phyloP scores from a whole-genome alignment of 169 alveolate genomes.

The Besnoitia besnoiti region DNA sequence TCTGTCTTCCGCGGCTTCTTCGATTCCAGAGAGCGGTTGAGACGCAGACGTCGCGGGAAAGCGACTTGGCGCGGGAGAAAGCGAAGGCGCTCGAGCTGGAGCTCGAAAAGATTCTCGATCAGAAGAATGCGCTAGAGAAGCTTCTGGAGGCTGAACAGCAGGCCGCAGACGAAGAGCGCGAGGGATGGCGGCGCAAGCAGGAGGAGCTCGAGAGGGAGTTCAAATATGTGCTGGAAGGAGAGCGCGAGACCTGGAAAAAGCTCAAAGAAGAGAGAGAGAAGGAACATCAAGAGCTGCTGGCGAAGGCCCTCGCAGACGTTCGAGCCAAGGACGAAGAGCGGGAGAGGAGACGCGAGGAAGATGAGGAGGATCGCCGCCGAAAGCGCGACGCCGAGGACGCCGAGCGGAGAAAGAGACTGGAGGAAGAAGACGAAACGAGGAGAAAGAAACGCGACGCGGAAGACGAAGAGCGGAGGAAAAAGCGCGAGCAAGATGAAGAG shows the following conservation, averaged over 20 bases:
- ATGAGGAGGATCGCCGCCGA: too few species aligned
- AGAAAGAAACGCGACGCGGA: background rate
- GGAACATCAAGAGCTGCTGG: background rate
- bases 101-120: too few species aligned
- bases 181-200: background rate
- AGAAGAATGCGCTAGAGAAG: background rate
- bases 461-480: background rate
- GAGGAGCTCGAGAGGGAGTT: too few species aligned
- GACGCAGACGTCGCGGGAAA: too few species aligned
- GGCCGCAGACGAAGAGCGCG: background rate
- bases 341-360: background rate
- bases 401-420: background rate
- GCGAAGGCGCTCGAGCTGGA: too few species aligned
- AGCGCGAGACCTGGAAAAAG: background rate
- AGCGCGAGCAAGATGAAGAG: background rate
- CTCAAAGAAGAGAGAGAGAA: background rate
- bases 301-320: background rate
- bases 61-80: too few species aligned
- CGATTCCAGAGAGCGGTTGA: too few species aligned
- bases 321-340: background rate
- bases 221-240: background rate
- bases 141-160: background rate
- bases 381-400: background rate
- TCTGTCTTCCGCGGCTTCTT: too few species aligned
- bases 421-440: background rate